These are phyloP conservation scores for Pichia sp. DNA, from an alignment of 1,139 yeast genomes.

Conservation along the genomic window DNA sequence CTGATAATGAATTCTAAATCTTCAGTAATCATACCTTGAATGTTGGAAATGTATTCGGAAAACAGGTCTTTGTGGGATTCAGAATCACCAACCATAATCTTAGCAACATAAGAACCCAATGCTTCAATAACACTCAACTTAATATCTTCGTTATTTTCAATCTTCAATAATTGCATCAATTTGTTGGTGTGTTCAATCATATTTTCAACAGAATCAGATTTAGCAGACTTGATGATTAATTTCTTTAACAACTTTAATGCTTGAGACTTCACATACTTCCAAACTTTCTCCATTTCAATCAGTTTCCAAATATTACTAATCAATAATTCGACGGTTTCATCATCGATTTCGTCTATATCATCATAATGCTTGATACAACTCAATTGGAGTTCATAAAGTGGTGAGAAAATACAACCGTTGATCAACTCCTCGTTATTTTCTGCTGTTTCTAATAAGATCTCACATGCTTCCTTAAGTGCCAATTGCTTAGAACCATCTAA, in stretches of 20 bases:
- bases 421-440: slow-evolving; percentile 27
- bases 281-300: slow-evolving; percentile 27
- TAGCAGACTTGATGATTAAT: slow-evolving; percentile 21
- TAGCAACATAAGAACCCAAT: slow-evolving; percentile 44
- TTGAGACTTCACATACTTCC: slow-evolving; percentile 45
- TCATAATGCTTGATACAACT: slow-evolving; percentile 38
- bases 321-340: slow-evolving; percentile 6
- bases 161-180: slow-evolving; percentile 28
- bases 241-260: slow-evolving; percentile 40
- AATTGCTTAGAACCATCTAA: slow-evolving; percentile 49
- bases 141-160: slow-evolving; percentile 43
- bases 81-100: slow-evolving; percentile 6
- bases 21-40: slow-evolving; percentile 39
- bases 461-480: slow-evolving; percentile 36
- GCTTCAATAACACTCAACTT: slow-evolving; percentile 48
- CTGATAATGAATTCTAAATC: slow-evolving; percentile 46
- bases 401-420: slow-evolving; percentile 36
- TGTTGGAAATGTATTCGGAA: slow-evolving; percentile 34
- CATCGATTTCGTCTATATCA: neutral
- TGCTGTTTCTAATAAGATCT: slow-evolving; percentile 32
- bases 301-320: slow-evolving; percentile 31
- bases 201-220: neutral
- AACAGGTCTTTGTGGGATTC: slow-evolving; percentile 18
- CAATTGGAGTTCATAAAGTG: slow-evolving; percentile 50
- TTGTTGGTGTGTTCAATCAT: slow-evolving; percentile 20